Evolutionary conservation across 2,329 filamentous ascomycete species (phyloP).

Genomic region (Penicillium nordicum): DNA sequence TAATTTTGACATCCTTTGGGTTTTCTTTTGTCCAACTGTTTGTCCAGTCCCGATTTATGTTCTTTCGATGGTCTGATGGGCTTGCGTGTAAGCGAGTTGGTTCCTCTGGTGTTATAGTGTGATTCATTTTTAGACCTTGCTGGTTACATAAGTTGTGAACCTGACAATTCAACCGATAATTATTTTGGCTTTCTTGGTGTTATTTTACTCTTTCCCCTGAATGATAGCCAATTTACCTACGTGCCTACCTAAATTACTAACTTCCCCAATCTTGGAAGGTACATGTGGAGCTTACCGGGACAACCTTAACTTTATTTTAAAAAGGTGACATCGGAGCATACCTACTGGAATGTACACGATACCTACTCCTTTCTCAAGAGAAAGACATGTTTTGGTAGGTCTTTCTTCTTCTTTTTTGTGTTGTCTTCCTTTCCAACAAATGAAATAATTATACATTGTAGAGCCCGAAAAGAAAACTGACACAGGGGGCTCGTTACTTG

Average conservation of each 20-base stretch:
- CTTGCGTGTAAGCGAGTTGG: constrained; percentile 2
- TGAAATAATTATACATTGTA: not conserved
- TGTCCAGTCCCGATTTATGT: not conserved
- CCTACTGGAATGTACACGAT: not conserved
- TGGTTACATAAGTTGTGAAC: not conserved
- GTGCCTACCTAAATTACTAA: not conserved
- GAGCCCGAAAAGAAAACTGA: not conserved
- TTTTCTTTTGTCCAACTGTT: not conserved
- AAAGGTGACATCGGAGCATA: not conserved
- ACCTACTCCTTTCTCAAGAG: not conserved
- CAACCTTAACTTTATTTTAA: not conserved
- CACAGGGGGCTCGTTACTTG: not conserved
- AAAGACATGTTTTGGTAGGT: not conserved
- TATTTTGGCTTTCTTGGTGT: not conserved
- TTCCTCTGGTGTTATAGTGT: not conserved
- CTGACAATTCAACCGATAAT: not conserved
- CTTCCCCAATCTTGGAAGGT: not conserved
- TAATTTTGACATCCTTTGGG: not conserved
- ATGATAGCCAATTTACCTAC: not conserved
- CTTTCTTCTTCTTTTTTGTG: too few relatives aligned
- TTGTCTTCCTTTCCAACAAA: not conserved
- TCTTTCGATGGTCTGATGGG: not conserved
- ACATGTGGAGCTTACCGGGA: not conserved
- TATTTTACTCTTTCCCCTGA: not conserved
- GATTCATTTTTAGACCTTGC: not conserved